These are phyloP conservation scores for Abortiporus biennis DNA, from an alignment of 1,284 basidiomycete genomes.

Conservation along the genomic window DNA sequence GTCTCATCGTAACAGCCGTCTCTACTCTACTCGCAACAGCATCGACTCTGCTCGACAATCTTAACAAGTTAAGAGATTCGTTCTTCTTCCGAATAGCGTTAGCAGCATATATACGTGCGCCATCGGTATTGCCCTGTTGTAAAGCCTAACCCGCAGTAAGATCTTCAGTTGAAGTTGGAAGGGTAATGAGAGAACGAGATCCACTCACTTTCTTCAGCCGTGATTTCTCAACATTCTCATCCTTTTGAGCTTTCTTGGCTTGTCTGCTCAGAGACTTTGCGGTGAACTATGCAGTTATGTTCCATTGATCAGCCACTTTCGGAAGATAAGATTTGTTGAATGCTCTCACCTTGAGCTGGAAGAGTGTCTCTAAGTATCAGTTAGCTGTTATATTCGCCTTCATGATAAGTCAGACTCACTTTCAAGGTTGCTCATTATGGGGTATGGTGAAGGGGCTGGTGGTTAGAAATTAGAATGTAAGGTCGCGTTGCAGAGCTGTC, in stretches of 20 bases:
- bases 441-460: neutral
- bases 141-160: constrained; percentile 61
- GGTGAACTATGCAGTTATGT: constrained; percentile 65
- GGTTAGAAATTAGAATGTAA: neutral
- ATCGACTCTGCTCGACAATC: constrained; percentile 88
- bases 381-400: neutral
- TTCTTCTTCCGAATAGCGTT: constrained; percentile 99
- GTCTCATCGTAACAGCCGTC: constrained; percentile 98
- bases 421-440: constrained; percentile 80
- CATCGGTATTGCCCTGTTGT: constrained; percentile 94
- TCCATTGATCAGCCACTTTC: neutral
- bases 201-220: constrained; percentile 81
- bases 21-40: constrained; percentile 96
- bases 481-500: constrained; percentile 1
- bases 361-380: constrained; percentile 75
- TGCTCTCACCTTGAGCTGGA: constrained; percentile 85
- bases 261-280: constrained; percentile 89
- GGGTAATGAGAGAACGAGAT: too few relatives aligned
- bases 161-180: neutral
- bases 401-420: constrained; percentile 47
- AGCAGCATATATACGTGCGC: constrained; percentile 97
- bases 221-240: constrained; percentile 81
- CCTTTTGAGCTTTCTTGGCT: constrained; percentile 94
- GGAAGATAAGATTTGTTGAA: neutral
- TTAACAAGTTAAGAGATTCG: constrained; percentile 86